A percentile compares a stretch with the other conserved stretches of the same genome.
These are phyloP conservation scores for Paulownia fortunei DNA, from an alignment of 257 asterid species.

Conservation along the genomic window DNA sequence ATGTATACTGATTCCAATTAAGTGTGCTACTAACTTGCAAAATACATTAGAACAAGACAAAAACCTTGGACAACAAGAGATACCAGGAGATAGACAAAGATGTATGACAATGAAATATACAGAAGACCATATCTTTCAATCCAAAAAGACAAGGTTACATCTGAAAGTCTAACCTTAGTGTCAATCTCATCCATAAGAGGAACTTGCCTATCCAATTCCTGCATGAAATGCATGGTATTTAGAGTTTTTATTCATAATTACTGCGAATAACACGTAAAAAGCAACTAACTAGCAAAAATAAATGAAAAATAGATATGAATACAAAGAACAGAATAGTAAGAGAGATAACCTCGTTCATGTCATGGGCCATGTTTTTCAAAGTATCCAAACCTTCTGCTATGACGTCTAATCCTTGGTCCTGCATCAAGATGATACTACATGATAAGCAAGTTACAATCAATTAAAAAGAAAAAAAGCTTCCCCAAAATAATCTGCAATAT, in stretches of 20 bases:
- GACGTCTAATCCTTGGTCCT: conserved; percentile 97
- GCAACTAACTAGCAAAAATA: conserved; percentile 1
- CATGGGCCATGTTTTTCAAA: conserved; percentile 88
- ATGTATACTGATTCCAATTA: neutral
- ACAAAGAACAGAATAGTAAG: conserved; percentile 10
- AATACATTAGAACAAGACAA: neutral
- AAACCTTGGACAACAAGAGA: neutral
- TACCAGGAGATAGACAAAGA: neutral
- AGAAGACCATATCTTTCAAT: neutral
- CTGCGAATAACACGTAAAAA: conserved; percentile 26
- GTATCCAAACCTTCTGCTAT: conserved; percentile 96
- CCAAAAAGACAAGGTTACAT: conserved; percentile 11
- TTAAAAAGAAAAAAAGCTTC: neutral
- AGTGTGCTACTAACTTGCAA: neutral
- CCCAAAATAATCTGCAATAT: conserved; percentile 21
- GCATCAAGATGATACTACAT: conserved; percentile 27
- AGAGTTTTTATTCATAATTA: conserved; percentile 9
- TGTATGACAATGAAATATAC: neutral
- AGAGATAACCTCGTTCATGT: conserved; percentile 91
- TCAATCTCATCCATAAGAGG: conserved; percentile 99
- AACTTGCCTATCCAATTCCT: conserved; percentile 98
- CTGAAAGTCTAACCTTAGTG: conserved; percentile 67
- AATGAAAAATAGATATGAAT: neutral
- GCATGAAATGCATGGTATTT: conserved; percentile 37
- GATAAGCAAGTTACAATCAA: neutral